Base-by-base conservation (phyloP, 2,329 filamentous ascomycete genomes). In the Aurifilum marmelostoma region DNA sequence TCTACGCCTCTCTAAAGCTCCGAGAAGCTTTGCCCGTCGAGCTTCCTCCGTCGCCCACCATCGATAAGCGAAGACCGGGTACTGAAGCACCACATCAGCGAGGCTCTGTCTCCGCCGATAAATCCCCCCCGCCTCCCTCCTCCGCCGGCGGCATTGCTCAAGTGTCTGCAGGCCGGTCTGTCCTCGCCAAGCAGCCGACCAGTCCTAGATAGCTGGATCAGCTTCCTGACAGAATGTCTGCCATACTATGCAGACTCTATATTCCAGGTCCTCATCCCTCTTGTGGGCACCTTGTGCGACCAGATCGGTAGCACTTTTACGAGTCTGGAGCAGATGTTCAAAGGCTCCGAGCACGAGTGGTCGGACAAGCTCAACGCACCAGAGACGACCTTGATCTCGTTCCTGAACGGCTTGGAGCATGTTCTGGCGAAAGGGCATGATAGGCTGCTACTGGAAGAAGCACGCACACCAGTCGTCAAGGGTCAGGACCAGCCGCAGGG, bases 331-430 rank as follows among this genome's bases (percentile, higher is more conserved):
- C 80, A 79, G 12, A 88, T 89, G 0, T 95, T 94, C 74, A 75
- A 76, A 37, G 67, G 77, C 72, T 66, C 39, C 9, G 67, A 67
- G 47, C 34, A 69, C 3, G 67, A 67, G 29, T 67, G 21, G 37
- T 43, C 37, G 29, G 72, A 73, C 5, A 74, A 72, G 18, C 67
- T 56, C 67, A 73, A 66, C 67, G 85, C 82, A 63, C 92, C 87
- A 7, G 93, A 93, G 79, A 87, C 91, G 0, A 92, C 91, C 0
- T 80, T 95, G 0, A 93, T 97, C 62, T 90, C 91, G n/a, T 83
- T 99, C 1, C 84, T 99, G n/a, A 95, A 97, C 72, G 96, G 93
- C 0, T 85, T 99, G 1, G 96, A 99, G 79, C 93, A 97, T 75
- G 90, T 97, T 32, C 83, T 99, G 69, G 94, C 94, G 24, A 89